Conservation (phyloP, 192 early-diverging fungal species). For the Coemansia sp. region DNA sequence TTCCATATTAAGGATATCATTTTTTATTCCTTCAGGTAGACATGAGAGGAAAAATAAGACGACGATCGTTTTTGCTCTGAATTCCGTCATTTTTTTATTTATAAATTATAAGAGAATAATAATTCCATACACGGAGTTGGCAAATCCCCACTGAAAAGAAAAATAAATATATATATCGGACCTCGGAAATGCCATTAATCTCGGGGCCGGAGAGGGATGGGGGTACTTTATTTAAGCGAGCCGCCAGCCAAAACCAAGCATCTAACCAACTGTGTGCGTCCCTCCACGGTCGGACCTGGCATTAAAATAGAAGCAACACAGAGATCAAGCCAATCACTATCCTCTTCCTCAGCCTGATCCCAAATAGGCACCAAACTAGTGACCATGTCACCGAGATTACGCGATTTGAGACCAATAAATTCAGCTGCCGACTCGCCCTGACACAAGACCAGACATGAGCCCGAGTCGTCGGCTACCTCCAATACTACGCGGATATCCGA, state of each 20-base stretch:
- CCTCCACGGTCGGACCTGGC: background rate
- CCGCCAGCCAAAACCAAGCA: background rate
- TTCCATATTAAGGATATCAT: background rate
- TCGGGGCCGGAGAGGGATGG: background rate
- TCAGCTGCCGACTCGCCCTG: background rate
- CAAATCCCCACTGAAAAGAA: background rate
- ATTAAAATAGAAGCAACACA: background rate
- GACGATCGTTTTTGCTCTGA: background rate
- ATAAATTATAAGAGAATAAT: background rate
- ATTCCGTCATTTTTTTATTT: background rate
- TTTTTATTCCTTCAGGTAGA: background rate
- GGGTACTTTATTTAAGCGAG: background rate
- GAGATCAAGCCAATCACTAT: background rate
- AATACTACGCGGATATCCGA: slow-evolving; percentile 11
- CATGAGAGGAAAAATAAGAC: background rate
- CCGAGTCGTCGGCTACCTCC: slow-evolving; percentile 19
- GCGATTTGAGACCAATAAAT: background rate
- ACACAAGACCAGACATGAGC: slow-evolving; percentile 21
- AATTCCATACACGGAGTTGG: slow-evolving; percentile 20
- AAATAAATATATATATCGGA: slow-evolving; percentile 2
- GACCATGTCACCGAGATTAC: background rate
- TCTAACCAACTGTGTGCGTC: background rate
- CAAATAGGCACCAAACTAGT: background rate
- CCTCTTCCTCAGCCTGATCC: background rate
- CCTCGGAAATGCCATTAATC: slow-evolving; percentile 5